These are phyloP conservation scores for Reutealis trisperma DNA, from an alignment of 345 rosid genomes.

Conservation along the genomic window DNA sequence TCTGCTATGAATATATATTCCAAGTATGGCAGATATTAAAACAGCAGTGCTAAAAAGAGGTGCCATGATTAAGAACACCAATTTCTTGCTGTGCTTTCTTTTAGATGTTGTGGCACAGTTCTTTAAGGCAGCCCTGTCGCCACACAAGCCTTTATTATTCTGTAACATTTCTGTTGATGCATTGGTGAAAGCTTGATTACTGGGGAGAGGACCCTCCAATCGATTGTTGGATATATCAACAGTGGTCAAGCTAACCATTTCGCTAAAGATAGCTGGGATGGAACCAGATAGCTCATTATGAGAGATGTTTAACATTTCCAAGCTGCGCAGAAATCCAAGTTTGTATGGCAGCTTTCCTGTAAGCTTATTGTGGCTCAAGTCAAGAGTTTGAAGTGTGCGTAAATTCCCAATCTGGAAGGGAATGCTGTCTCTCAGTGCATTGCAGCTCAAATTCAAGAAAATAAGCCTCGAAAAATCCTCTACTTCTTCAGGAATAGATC, in stretches of 20 bases:
- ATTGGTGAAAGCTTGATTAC: background rate
- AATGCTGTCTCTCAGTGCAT: background rate
- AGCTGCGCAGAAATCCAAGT: background rate
- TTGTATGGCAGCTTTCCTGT: background rate
- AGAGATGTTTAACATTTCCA: background rate
- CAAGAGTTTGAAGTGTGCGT: background rate
- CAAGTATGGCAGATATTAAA: too few relatives aligned
- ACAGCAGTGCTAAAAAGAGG: background rate
- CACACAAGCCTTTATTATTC: background rate
- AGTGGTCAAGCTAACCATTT: background rate
- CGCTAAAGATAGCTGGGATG: background rate
- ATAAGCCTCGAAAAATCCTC: background rate
- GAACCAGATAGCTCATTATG: background rate
- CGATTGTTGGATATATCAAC: background rate
- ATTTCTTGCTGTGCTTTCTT: background rate
- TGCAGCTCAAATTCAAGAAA: background rate
- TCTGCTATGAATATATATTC: background rate
- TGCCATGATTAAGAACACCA: background rate
- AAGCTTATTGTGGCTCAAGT: background rate
- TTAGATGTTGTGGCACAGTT: background rate
- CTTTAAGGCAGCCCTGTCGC: background rate
- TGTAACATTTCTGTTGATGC: background rate
- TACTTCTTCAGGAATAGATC: constrained; percentile 1
- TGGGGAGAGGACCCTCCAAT: background rate
- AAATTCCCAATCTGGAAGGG: constrained; percentile 2